These are phyloP conservation scores for Sarcodon sp. DNA, from an alignment of 768 basidiomycete species.

Conservation along the genomic window DNA sequence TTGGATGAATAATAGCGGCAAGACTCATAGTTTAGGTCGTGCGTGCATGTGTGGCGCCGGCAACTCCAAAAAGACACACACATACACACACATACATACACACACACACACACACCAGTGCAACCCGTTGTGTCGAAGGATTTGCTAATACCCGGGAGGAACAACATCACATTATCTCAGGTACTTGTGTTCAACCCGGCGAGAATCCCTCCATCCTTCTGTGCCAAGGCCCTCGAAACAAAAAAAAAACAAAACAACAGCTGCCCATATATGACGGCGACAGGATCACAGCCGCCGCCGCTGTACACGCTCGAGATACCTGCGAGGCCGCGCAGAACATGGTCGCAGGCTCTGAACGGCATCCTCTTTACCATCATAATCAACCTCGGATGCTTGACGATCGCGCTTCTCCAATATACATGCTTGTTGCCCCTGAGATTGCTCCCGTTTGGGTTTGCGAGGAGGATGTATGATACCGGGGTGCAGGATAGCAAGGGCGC, in stretches of 20 bases:
- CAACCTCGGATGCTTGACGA: slow-evolving; percentile 49
- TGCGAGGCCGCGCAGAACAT: slow-evolving; percentile 38
- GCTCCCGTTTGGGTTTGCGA: slow-evolving; percentile 45
- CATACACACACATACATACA: no score
- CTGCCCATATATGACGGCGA: no score
- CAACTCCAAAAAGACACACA: no score
- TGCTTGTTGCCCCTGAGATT: slow-evolving; percentile 55
- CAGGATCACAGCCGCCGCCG: neutral
- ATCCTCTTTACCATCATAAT: slow-evolving; percentile 45
- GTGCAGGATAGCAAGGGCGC: slow-evolving; percentile 76
- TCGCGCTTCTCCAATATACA: slow-evolving; percentile 63
- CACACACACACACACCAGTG: no score
- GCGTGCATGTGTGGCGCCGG: no score
- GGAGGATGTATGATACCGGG: slow-evolving; percentile 48
- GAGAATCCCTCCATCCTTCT: no score
- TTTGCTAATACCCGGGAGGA: neutral
- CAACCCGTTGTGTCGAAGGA: no score
- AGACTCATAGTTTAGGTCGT: no score
- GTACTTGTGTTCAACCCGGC: no score
- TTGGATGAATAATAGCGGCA: no score
- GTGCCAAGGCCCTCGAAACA: no score
- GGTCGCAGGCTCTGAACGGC: slow-evolving; percentile 35
- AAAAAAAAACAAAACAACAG: no score
- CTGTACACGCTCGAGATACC: slow-evolving; percentile 37
- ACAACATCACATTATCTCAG: neutral